A percentile compares a stretch with the other conserved stretches of the same genome.
These are phyloP conservation scores for Aspergillus persii DNA, from an alignment of 2,329 filamentous ascomycete genomes.

Conservation along the genomic window DNA sequence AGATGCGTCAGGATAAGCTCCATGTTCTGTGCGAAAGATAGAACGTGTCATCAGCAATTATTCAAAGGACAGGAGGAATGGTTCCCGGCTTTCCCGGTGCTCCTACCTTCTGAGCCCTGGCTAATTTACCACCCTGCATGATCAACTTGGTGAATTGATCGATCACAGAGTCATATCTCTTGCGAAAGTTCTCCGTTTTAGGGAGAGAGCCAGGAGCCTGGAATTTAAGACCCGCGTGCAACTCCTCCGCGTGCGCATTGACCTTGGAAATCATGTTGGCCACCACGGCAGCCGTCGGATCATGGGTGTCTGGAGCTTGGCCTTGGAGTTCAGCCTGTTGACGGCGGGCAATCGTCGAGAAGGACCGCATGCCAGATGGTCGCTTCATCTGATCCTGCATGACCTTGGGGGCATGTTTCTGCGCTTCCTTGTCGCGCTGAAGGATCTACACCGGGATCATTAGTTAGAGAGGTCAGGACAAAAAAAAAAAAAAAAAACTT, in stretches of 20 bases:
- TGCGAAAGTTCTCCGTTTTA: slow-evolving; percentile 63
- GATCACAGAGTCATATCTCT: slow-evolving; percentile 82
- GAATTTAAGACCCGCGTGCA: slow-evolving; percentile 69
- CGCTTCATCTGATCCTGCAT: slow-evolving; percentile 59
- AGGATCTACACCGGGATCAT: slow-evolving; percentile 54
- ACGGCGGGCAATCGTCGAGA: slow-evolving; percentile 55
- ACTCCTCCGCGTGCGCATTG: slow-evolving; percentile 32
- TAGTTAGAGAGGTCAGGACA: not conserved
- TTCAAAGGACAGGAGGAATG: not conserved
- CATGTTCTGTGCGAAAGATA: slow-evolving; percentile 64
- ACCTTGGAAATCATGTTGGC: slow-evolving; percentile 38
- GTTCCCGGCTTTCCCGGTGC: not conserved
- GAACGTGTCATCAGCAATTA: slow-evolving; percentile 3
- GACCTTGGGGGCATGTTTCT: slow-evolving; percentile 64
- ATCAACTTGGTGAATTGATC: slow-evolving; percentile 85
- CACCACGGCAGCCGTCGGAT: slow-evolving; percentile 34
- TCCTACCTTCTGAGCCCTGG: slow-evolving; percentile 77
- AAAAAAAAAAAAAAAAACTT: not conserved
- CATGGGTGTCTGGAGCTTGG: slow-evolving; percentile 16
- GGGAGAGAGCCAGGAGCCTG: slow-evolving; percentile 68
- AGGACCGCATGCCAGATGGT: slow-evolving; percentile 50
- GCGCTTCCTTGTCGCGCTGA: slow-evolving; percentile 59
- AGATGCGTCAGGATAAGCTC: slow-evolving; percentile 76
- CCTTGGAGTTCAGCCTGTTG: slow-evolving; percentile 31
- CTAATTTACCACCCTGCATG: slow-evolving; percentile 89